phyloP scores from a whole-genome alignment of 768 basidiomycete species.

The Filobasidium floriforme region DNA sequence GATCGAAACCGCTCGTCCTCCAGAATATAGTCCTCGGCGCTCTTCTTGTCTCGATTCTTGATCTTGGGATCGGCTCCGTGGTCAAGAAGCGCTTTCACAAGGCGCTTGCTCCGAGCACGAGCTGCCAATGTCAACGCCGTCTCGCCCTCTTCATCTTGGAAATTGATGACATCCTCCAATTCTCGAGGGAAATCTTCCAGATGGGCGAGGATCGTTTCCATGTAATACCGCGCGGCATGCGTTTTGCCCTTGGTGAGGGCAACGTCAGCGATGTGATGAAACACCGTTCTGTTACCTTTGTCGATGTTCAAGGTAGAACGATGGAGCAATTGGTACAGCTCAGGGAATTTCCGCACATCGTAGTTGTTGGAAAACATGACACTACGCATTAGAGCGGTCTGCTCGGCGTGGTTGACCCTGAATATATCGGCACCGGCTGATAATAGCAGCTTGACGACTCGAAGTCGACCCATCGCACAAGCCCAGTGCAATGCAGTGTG shows the following conservation, averaged over 20 bases:
- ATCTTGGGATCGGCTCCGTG: slow-evolving; percentile 95
- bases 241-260: slow-evolving; percentile 97
- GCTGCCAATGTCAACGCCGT: slow-evolving; percentile 95
- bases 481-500: slow-evolving; percentile 98
- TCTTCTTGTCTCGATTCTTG: slow-evolving; percentile 87
- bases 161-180: slow-evolving; percentile 94
- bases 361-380: slow-evolving; percentile 99
- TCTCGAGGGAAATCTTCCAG: slow-evolving; percentile 91
- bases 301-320: slow-evolving; percentile 99
- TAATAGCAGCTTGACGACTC: slow-evolving; percentile 87
- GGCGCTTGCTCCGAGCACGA: slow-evolving; percentile 84
- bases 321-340: slow-evolving; percentile 90
- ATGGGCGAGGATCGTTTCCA: slow-evolving; percentile 86
- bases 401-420: slow-evolving; percentile 90
- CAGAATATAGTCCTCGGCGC: slow-evolving; percentile 94
- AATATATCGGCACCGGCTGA: slow-evolving; percentile 94
- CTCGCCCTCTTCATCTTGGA: slow-evolving; percentile 98
- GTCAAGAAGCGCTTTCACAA: slow-evolving; percentile 91
- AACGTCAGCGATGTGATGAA: slow-evolving; percentile 95
- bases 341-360: slow-evolving; percentile 96
- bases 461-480: slow-evolving; percentile 94
- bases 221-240: slow-evolving; percentile 95
- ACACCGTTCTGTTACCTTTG: slow-evolving; percentile 91
- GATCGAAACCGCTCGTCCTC: slow-evolving; percentile 96
- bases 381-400: slow-evolving; percentile 94